Base-by-base conservation (phyloP, 306 rosid species). In the Corylus americana region DNA sequence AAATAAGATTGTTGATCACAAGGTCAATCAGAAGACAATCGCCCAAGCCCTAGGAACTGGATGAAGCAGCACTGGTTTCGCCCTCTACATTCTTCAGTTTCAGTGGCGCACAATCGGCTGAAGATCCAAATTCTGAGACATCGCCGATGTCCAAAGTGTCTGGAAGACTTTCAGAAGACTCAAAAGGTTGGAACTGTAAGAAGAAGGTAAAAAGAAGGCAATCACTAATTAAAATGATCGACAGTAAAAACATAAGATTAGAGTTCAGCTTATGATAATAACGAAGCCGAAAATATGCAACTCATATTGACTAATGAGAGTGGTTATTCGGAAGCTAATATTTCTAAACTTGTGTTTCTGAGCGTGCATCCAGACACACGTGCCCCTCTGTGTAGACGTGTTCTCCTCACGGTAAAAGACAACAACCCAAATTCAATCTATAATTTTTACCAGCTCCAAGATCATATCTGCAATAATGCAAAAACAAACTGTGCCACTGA, bases 121-220 rank as follows among this genome's bases (percentile, higher is more conserved):
- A 68, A 55, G 83, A 14, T 50, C 73, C 89, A 50, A 88, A 81
- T 82, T 91, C 96, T 25, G 96, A 89, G 75, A 88, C 92, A 83
- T 96, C 98, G 10, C 96, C 96, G n/a, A 91, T 90, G 75, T 90
- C 97, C 88, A 93, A 81, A 18, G 91, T 81, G 45, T 93, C 98
- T 14, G 99, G 98, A 73, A 93, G 99, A 80, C 73, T 83, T 82
- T 85, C 92, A 71, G 90, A 83, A 77, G 87, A 57, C 62, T 80
- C 94, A 39, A 55, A 85, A 25, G 75, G 83, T 12, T 84, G 88
- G 48, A 78, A 45, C 98, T 94, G 89, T 11, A 77, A 66, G n/a
- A 62, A 63, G 66, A 74, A 51, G 80, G 89, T 11, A 77, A 66
- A 22, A 62, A 63, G 66, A 74, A 51, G 80, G 54, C 77, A 82